Evolutionary conservation across 495 filamentous ascomycete species (phyloP).

Genomic region (Talaromyces adpressus): DNA sequence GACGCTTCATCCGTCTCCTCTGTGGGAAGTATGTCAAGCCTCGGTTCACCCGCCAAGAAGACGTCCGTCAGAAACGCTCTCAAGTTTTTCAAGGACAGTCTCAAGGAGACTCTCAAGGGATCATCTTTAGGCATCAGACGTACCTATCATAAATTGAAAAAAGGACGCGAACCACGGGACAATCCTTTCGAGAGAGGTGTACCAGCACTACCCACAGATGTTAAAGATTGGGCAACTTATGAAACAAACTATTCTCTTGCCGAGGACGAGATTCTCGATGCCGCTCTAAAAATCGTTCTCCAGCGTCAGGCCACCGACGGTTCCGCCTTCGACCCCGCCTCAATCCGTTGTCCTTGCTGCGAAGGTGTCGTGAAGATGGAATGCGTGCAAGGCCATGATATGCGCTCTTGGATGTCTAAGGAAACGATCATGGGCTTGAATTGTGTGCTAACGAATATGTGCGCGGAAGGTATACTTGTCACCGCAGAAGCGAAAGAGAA

Average conservation of each 20-base stretch:
- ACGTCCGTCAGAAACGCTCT: not conserved
- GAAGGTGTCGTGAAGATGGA: not conserved
- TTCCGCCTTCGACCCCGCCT: not conserved
- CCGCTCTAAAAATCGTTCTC: not conserved
- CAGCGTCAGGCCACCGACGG: not conserved
- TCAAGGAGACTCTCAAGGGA: not conserved
- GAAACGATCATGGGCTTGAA: not conserved
- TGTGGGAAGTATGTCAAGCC: not conserved
- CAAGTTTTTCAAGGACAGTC: not conserved
- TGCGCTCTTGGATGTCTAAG: not conserved
- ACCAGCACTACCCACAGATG: not conserved
- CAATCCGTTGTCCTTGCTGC: conserved; percentile 9
- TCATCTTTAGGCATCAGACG: not conserved
- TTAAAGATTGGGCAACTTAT: not conserved
- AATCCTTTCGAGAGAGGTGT: not conserved
- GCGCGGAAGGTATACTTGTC: not conserved
- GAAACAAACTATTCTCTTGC: not conserved
- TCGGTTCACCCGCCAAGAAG: not conserved
- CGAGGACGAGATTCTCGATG: conserved; percentile 1
- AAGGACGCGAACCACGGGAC: not conserved
- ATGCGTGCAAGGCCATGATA: not conserved
- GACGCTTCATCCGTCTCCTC: not conserved
- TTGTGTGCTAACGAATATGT: not conserved
- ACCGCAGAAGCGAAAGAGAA: not conserved
- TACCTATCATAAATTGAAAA: not conserved